These are phyloP conservation scores for Bruguiera sexangula DNA, from an alignment of 345 rosid species.

Conservation along the genomic window DNA sequence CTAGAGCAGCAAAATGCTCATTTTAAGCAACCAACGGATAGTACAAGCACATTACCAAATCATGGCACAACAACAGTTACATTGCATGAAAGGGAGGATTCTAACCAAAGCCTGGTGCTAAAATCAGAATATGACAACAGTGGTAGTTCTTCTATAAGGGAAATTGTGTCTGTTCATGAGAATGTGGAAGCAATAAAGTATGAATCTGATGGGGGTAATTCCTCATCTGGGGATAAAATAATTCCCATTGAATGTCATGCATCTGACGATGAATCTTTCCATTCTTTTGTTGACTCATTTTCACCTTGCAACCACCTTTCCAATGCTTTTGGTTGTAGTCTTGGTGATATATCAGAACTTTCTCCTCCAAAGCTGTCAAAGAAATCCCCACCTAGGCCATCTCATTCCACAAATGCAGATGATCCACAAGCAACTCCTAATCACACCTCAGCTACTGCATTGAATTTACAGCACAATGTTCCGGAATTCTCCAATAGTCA, in stretches of 20 bases:
- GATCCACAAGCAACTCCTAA: constrained; percentile 1
- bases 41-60: constrained; percentile 18
- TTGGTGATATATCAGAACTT: constrained; percentile 34
- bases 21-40: constrained; percentile 26
- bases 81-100: constrained; percentile 30
- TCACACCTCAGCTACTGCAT: background rate
- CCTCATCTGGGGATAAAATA: constrained; percentile 29
- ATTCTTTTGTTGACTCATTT: constrained; percentile 57
- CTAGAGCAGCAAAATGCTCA: constrained; percentile 54
- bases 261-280: constrained; percentile 84
- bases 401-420: constrained; percentile 17
- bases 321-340: constrained; percentile 56
- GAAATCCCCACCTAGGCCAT: constrained; percentile 22
- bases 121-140: constrained; percentile 45
- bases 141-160: constrained; percentile 60
- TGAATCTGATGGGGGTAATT: constrained; percentile 41
- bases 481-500: constrained; percentile 10
- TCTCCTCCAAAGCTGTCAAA: constrained; percentile 22
- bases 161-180: constrained; percentile 56
- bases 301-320: constrained; percentile 53
- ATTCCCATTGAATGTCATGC: constrained; percentile 40
- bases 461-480: background rate
- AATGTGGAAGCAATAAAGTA: constrained; percentile 36
- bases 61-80: constrained; percentile 2
- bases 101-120: constrained; percentile 20